These are phyloP conservation scores for Coniella vitis DNA, from an alignment of 2,329 filamentous ascomycete genomes.

Conservation along the genomic window DNA sequence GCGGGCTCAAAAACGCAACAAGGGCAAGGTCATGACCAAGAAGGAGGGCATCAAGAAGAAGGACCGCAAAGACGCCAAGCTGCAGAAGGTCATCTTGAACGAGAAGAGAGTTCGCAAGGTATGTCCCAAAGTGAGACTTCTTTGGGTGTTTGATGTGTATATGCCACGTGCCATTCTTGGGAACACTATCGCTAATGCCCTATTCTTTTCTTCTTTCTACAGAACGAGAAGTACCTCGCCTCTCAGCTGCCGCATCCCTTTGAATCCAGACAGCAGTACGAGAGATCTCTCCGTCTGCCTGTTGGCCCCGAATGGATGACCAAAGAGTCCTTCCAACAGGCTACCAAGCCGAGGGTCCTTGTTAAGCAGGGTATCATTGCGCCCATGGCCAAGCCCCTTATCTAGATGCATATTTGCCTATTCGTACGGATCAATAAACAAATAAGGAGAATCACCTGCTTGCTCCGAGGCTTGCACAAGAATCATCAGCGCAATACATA, in stretches of 20 bases:
- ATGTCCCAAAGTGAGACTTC: constrained; percentile 26
- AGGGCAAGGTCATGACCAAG: constrained; percentile 56
- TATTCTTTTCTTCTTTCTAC: not conserved
- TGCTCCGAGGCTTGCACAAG: too few species aligned
- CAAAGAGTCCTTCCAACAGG: constrained; percentile 88
- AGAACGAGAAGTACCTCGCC: constrained; percentile 85
- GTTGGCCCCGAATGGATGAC: constrained; percentile 93
- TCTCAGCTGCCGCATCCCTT: constrained; percentile 81
- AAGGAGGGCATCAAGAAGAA: constrained; percentile 65
- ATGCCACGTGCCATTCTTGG: constrained; percentile 7
- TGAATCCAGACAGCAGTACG: constrained; percentile 82
- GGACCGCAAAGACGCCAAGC: constrained; percentile 73
- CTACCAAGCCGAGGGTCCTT: constrained; percentile 81
- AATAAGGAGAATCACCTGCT: too few species aligned
- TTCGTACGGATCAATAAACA: too few species aligned
- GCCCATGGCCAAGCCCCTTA: constrained; percentile 72
- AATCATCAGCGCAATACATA: too few species aligned
- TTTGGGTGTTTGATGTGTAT: not conserved
- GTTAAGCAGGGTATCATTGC: constrained; percentile 86
- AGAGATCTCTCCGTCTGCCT: constrained; percentile 77
- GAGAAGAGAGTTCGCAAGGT: constrained; percentile 88
- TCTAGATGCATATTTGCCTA: constrained; percentile 8
- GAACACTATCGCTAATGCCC: not conserved
- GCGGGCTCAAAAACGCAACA: constrained; percentile 57
- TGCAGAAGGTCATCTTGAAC: constrained; percentile 83